These are phyloP conservation scores for Prinsepia uniflora DNA, from an alignment of 306 rosid genomes.

Conservation along the genomic window DNA sequence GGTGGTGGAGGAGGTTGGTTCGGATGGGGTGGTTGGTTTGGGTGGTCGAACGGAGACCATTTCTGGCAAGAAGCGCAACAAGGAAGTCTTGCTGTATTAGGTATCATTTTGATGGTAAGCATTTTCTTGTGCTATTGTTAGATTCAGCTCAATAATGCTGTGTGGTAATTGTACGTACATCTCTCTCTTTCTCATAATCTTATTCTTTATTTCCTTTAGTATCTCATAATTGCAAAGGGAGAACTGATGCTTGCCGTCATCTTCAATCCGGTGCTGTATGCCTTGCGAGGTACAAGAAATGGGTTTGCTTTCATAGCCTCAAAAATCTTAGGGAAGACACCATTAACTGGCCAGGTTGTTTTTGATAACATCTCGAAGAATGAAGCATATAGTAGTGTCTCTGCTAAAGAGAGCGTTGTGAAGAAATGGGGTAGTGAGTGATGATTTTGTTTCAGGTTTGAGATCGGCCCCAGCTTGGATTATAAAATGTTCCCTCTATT, in stretches of 20 bases:
- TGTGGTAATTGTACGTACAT: background rate
- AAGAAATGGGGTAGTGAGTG: slow-evolving; percentile 73
- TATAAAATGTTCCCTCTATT: slow-evolving; percentile 13
- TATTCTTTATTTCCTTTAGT: slow-evolving; percentile 44
- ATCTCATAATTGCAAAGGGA: slow-evolving; percentile 72
- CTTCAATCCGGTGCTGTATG: slow-evolving; percentile 74
- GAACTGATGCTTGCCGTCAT: slow-evolving; percentile 72
- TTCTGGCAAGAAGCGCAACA: slow-evolving; percentile 91
- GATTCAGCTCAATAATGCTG: slow-evolving; percentile 2
- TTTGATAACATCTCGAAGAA: slow-evolving; percentile 37
- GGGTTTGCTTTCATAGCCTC: slow-evolving; percentile 54
- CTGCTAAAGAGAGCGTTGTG: slow-evolving; percentile 76
- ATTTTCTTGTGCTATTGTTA: slow-evolving; percentile 18
- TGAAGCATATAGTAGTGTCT: slow-evolving; percentile 40
- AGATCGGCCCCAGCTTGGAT: slow-evolving; percentile 20
- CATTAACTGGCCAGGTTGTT: slow-evolving; percentile 31
- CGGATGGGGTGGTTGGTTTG: slow-evolving; percentile 78
- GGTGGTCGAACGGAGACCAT: slow-evolving; percentile 84
- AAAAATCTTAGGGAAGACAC: slow-evolving; percentile 42
- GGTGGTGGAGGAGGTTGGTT: slow-evolving; percentile 99
- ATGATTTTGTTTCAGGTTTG: slow-evolving; percentile 34
- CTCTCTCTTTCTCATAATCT: background rate
- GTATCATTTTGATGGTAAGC: slow-evolving; percentile 63
- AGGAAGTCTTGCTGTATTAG: slow-evolving; percentile 65
- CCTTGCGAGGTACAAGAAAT: slow-evolving; percentile 76